Conservation (phyloP, 345 rosid species). For the Eucalyptus cladocalyx region DNA sequence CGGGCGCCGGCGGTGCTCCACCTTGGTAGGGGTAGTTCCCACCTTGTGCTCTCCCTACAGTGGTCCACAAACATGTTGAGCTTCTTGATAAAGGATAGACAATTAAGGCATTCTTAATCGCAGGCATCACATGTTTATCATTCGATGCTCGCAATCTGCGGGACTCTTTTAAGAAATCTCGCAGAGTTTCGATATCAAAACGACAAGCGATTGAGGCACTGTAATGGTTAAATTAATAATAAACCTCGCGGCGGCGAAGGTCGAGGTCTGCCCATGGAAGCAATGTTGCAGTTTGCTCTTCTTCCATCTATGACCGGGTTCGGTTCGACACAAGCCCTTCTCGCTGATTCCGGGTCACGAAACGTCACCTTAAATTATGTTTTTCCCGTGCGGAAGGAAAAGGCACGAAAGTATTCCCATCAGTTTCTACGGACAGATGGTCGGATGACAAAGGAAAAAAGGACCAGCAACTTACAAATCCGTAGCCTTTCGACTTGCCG, state of each 20-base stretch:
- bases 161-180: background rate
- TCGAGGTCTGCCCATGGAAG: conserved; percentile 80
- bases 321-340: conserved; percentile 68
- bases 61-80: background rate
- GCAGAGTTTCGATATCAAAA: background rate
- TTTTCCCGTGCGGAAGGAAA: background rate
- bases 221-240: background rate
- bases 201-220: background rate
- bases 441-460: background rate
- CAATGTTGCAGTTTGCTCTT: conserved; percentile 88
- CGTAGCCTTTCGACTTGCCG: conserved; percentile 92
- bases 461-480: conserved; percentile 50
- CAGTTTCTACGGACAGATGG: background rate
- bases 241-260: conserved; percentile 80
- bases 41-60: conserved; percentile 56
- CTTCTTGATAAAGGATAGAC: background rate
- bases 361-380: conserved; percentile 52
- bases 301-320: conserved; percentile 87
- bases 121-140: background rate
- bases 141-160: background rate
- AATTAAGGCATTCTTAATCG: background rate
- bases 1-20: conserved; percentile 7
- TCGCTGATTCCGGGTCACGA: conserved; percentile 82
- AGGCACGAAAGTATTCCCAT: background rate
- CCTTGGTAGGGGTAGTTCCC: conserved; percentile 44